phyloP scores from a whole-genome alignment of 2,329 filamentous ascomycete species.

The Colletotrichum karsti region DNA sequence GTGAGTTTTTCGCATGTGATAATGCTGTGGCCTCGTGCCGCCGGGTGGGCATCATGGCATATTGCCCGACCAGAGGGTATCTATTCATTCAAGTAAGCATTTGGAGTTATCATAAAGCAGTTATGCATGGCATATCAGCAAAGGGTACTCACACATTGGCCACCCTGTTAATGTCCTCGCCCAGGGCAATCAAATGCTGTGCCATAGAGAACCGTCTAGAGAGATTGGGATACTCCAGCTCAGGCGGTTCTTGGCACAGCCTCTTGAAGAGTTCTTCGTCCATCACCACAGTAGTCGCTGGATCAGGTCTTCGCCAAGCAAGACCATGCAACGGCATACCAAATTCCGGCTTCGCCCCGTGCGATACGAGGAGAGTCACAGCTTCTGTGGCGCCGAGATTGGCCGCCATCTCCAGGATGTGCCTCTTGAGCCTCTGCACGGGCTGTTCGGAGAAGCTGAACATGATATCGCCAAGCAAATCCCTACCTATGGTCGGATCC shows the following conservation, averaged over 20 bases:
- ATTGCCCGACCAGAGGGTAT: neutral
- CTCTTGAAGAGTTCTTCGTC: neutral
- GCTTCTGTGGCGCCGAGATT: neutral
- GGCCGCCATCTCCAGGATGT: neutral
- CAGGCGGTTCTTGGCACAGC: neutral
- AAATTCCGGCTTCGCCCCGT: conserved; percentile 1
- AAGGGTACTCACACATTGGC: neutral
- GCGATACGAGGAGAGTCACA: neutral
- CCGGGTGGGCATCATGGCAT: neutral
- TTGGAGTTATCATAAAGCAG: neutral
- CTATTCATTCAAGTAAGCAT: neutral
- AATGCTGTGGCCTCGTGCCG: neutral
- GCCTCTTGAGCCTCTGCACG: neutral
- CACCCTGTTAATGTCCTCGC: neutral
- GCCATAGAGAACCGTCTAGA: neutral
- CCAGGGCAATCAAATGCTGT: neutral
- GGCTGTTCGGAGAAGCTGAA: neutral
- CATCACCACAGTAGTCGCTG: neutral
- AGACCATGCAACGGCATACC: neutral
- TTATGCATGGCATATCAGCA: neutral
- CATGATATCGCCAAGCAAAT: neutral
- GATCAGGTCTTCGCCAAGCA: neutral
- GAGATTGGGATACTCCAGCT: neutral
- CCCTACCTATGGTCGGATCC: neutral
- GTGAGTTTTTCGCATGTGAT: neutral